Evolutionary conservation across 352 stramenopile species (phyloP).

Genomic region (Pythium folliculosum): DNA sequence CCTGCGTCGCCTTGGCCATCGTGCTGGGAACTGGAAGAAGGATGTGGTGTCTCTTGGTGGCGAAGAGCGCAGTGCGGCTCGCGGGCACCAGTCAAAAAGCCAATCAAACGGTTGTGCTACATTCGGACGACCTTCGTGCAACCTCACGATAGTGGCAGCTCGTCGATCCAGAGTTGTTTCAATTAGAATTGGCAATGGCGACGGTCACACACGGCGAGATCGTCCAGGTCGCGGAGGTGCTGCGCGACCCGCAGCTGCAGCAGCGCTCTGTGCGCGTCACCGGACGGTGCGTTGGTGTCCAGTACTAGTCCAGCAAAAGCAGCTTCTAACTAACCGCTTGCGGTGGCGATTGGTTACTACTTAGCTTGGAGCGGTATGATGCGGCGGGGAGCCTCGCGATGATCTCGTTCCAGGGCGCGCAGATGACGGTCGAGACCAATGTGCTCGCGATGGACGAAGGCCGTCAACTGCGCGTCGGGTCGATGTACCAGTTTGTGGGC

Average conservation of each 20-base stretch:
- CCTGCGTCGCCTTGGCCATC: slow-evolving; percentile 27
- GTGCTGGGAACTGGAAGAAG: neutral
- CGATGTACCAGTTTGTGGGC: slow-evolving; percentile 85
- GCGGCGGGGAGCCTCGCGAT: slow-evolving; percentile 42
- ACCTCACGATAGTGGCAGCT: slow-evolving; percentile 17
- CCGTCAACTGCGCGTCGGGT: slow-evolving; percentile 62
- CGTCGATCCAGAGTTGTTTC: neutral
- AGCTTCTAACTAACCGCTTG: no score
- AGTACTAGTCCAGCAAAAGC: no score
- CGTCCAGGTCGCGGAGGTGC: slow-evolving; percentile 78
- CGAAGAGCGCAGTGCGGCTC: slow-evolving; percentile 11
- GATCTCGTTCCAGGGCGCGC: slow-evolving; percentile 67
- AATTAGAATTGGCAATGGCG: slow-evolving; percentile 13
- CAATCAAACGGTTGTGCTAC: slow-evolving; percentile 9
- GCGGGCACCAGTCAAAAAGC: slow-evolving; percentile 27
- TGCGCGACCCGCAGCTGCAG: slow-evolving; percentile 61
- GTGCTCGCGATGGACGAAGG: slow-evolving; percentile 43
- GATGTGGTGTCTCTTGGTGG: slow-evolving; percentile 29
- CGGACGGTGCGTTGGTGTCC: slow-evolving; percentile 35
- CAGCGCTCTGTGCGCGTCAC: slow-evolving; percentile 80
- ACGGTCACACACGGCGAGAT: slow-evolving; percentile 59
- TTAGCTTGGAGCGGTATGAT: slow-evolving; percentile 66
- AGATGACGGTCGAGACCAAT: slow-evolving; percentile 69
- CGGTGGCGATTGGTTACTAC: no score
- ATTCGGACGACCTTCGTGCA: slow-evolving; percentile 30